Evolutionary conservation across 148 eudicot species (phyloP), one percentile per base, ranked within the genome.

Genomic region (Fallopia convolvulus): DNA sequence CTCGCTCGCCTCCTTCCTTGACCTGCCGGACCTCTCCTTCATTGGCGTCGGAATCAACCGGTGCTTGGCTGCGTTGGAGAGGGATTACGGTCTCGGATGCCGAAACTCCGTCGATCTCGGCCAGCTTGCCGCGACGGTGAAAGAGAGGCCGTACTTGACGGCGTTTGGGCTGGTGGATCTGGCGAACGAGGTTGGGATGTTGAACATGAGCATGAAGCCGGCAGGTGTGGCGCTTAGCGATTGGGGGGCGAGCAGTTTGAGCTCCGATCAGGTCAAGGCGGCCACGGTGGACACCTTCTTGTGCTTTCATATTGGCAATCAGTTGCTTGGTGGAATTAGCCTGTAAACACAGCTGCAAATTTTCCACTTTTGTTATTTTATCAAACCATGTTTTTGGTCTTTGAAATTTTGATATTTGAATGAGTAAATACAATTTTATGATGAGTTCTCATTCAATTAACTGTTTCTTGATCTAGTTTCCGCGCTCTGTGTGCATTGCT

Each of bases 101-200:
- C 48, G 84, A 17, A 82, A 82, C 8, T 72, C 78, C 50, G 72
- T 78, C 6, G 81, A 82, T 70, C 78, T 82, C 40, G 78, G 65
- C 13, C n/a, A 70, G 61, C 20, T 82, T 40, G 79, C 55, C 13
- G 75, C 72, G 8, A 23, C 13, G 55, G 15, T 26, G 0, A 75
- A 14, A 18, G 50, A 47, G 11, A 55, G 42, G 42, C 65, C 40
- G 36, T 20, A 77, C 14, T 6, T 77, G 21, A 30, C 52, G 13
- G 79, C 44, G 8, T 53, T 52, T 79, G 82, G 80, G 13, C 42
- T 83, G 47, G 60, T 46, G 42, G 85, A 79, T 65, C 68, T 83
- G 77, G 75, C 74, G 26, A 47, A 65, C 5, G 70, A 58, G 20
- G 14, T 60, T 0, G 76, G 76, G 2, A 15, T 8, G 56, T 63